Evolutionary conservation across 371 early-diverging fungal species (phyloP), one percentile per base, ranked within the genome.

Genomic region (Mucor sp.): DNA sequence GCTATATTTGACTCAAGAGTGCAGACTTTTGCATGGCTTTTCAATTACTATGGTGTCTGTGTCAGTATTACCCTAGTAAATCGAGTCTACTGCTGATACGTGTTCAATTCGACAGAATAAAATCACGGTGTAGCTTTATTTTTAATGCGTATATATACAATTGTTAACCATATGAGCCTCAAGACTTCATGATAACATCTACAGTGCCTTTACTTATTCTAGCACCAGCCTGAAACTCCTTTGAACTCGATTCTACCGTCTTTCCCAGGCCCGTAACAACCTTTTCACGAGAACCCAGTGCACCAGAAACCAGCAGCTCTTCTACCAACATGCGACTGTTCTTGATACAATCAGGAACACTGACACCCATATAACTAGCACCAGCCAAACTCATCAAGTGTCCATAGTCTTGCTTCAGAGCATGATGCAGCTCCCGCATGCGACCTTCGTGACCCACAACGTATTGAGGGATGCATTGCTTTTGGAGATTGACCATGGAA

Each of bases 381-480:
- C 96, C 97, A 0, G 87, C 84, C 7, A 95, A 84, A 50, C 89
- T 89, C 69, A 96, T 67, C n/a, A 64, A 60, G 48, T 85, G 86
- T 14, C 87, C 85, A 27, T 72, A 75, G 1, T 72, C 60, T 2
- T 87, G 65, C 53, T 76, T 69, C 6, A 78, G 21, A 0, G 76
- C 79, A 43, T 82, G 76, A 61, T 93, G 88, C 65, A 97, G 71
- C 21, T 75, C 76, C 25, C 76, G 63, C 68, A 97, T 75, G 37
- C 90, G 77, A 15, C 85, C 80, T 32, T 82, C 62, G 68, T 97
- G 96, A 0, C 95, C 97, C 0, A 96, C 94, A 0, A 80, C 65
- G 70, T 96, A 97, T 65, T 95, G 93, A 9, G 97, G 96, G 56
- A 97, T 96, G 73, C 98, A 97, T n/a, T 89, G 76, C 4, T 71